Evolutionary conservation across 306 rosid genomes (phyloP).

Genomic region (Aeschynomene evenia): DNA sequence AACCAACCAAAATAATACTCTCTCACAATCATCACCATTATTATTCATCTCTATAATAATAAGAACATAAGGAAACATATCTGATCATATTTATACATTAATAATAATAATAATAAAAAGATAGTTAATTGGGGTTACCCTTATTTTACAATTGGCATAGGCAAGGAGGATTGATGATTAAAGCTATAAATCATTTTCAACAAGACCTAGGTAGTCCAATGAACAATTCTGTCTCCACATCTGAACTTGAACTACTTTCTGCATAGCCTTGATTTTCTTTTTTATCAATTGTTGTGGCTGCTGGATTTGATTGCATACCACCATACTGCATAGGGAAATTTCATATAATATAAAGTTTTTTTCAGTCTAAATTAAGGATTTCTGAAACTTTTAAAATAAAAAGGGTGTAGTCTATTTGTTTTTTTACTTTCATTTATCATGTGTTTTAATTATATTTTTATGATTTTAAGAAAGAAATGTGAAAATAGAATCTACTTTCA

Average conservation of each 20-base stretch:
- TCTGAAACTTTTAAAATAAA: not conserved
- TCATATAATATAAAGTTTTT: not conserved
- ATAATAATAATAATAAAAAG: no score
- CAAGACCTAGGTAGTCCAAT: conserved; percentile 63
- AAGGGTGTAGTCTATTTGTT: no score
- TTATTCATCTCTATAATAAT: conserved; percentile 12
- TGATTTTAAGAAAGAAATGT: no score
- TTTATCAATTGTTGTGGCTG: conserved; percentile 1
- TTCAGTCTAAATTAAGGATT: not conserved
- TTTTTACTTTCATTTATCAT: no score
- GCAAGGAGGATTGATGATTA: conserved; percentile 6
- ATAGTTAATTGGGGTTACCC: conserved; percentile 19
- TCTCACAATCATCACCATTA: not conserved
- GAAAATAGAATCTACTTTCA: no score
- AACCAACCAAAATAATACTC: not conserved
- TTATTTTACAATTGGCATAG: conserved; percentile 23
- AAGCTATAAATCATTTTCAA: not conserved
- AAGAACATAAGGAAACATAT: not conserved
- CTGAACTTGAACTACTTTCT: conserved; percentile 63
- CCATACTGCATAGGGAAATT: conserved; percentile 35
- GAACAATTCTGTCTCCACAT: conserved; percentile 77
- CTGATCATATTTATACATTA: not conserved
- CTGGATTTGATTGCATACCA: conserved; percentile 22
- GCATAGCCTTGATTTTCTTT: conserved; percentile 30
- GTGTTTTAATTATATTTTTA: no score